Base-by-base conservation (phyloP, 2,329 filamentous ascomycete genomes). In the Fusarium cyanostomum region DNA sequence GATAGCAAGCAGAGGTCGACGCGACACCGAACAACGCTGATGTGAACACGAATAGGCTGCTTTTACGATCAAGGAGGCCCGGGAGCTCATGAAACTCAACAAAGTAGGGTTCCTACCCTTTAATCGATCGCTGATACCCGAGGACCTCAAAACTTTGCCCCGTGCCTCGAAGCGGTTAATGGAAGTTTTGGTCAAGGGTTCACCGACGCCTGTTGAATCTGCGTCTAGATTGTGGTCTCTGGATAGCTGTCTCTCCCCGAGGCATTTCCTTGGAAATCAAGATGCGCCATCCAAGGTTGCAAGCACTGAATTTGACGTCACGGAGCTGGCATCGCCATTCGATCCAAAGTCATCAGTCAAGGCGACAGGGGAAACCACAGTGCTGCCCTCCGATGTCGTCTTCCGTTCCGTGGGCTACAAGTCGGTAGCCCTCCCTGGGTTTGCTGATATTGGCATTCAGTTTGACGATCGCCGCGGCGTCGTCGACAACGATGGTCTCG, bases 401-500 rank as follows among this genome's bases (percentile, higher is more conserved):
- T 97, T 99, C 78, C 88, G 93, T 15, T 96, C 92, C n/a, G 94
- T 99, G 38, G 95, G 95, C 7, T 99, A 99, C 79, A 92, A 92
- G 69, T 94, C 93, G 0, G 84, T 89, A 28, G 82, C 92, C 1
- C 79, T 99, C 1, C 84, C 87, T 0, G 94, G 92, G 0, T 89
- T 98, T 64, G 76, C 82, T 1, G 85, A 90, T 5, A 79, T 94
- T 0, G 89, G 89, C 3, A 87, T 97, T 38, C 86, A 88, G 8
- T 99, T 99, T 71, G 89, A 98, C 73, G 77, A 84, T 2, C 80
- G 80, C 8, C 84, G 85, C 3, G 95, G 94, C 5, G 84, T 94
- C 16, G 90, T 99, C 42, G 87, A 86, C 33, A 96, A 97, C 71
- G 94, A 97, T 73, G 86, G 89, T 1, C 79, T 86, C 28, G 95